These are phyloP conservation scores for Cutaneotrichosporon sp. DNA, from an alignment of 1,284 basidiomycete genomes.

Conservation along the genomic window DNA sequence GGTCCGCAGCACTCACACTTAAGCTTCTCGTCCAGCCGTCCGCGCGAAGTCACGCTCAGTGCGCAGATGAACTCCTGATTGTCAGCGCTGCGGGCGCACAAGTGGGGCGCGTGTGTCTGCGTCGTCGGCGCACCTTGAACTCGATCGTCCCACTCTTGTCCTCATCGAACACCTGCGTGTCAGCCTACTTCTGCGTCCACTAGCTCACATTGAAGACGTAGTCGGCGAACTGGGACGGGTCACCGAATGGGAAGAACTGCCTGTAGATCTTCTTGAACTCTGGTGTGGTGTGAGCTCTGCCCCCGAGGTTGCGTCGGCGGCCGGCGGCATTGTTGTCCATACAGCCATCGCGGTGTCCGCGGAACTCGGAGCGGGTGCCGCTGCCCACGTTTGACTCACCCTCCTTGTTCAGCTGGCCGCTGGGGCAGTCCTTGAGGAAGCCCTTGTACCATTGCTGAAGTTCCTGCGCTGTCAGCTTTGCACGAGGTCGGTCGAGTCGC, in stretches of 20 bases:
- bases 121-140: slow-evolving; percentile 57
- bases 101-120: slow-evolving; percentile 1
- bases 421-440: slow-evolving; percentile 97
- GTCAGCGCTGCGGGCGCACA: background rate
- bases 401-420: slow-evolving; percentile 89
- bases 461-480: slow-evolving; percentile 53
- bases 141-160: slow-evolving; percentile 95
- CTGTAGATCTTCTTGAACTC: slow-evolving; percentile 99
- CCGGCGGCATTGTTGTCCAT: too few relatives aligned
- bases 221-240: slow-evolving; percentile 93
- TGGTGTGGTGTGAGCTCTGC: slow-evolving; percentile 3
- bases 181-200: background rate
- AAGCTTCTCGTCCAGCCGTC: slow-evolving; percentile 94
- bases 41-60: slow-evolving; percentile 87
- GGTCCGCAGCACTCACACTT: slow-evolving; percentile 66
- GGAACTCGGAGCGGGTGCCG: too few relatives aligned
- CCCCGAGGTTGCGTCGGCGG: too few relatives aligned
- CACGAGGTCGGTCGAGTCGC: too few relatives aligned
- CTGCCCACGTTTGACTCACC: too few relatives aligned
- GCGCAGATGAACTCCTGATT: slow-evolving; percentile 93
- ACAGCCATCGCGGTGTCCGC: too few relatives aligned
- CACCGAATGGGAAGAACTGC: slow-evolving; percentile 99
- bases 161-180: slow-evolving; percentile 70
- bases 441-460: slow-evolving; percentile 99
- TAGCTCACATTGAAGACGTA: slow-evolving; percentile 80